Conservation (phyloP, 2,329 filamentous ascomycete genomes). For the Pseudofabraea citricarpa region DNA sequence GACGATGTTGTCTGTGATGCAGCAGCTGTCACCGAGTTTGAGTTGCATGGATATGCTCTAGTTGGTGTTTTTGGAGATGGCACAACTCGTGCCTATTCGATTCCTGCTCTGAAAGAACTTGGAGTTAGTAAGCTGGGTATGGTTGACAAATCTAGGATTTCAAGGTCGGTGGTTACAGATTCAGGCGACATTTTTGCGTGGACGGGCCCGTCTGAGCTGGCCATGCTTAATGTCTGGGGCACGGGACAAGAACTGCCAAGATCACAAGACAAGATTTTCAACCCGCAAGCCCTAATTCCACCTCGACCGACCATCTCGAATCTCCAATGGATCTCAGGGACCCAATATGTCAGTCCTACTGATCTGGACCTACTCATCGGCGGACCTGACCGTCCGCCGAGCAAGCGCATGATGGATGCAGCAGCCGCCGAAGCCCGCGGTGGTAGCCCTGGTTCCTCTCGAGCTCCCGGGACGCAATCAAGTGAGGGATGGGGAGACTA, state of each 20-base stretch:
- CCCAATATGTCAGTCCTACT: conserved; percentile 79
- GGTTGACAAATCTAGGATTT: conserved; percentile 69
- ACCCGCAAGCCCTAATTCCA: conserved; percentile 68
- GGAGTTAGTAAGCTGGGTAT: conserved; percentile 61
- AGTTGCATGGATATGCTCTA: conserved; percentile 71
- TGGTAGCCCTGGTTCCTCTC: conserved; percentile 28
- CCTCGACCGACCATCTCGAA: conserved; percentile 90
- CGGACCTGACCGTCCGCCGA: conserved; percentile 80
- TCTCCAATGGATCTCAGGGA: conserved; percentile 93
- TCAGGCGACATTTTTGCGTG: conserved; percentile 83
- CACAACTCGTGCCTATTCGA: conserved; percentile 71
- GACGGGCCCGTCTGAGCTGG: conserved; percentile 82
- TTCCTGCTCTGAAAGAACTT: conserved; percentile 87
- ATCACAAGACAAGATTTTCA: conserved; percentile 69
- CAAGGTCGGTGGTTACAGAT: conserved; percentile 64
- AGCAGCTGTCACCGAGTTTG: conserved; percentile 70
- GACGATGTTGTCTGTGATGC: conserved; percentile 77
- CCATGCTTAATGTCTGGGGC: conserved; percentile 81
- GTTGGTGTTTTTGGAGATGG: conserved; percentile 84
- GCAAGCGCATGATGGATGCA: conserved; percentile 82
- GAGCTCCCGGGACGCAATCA: conserved; percentile 22
- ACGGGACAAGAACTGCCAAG: conserved; percentile 60
- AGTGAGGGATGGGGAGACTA: conserved; percentile 70
- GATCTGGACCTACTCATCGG: conserved; percentile 91
- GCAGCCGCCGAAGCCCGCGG: conserved; percentile 60